These are phyloP conservation scores for Copromyces sp. DNA, from an alignment of 495 filamentous ascomycete genomes.

Conservation along the genomic window DNA sequence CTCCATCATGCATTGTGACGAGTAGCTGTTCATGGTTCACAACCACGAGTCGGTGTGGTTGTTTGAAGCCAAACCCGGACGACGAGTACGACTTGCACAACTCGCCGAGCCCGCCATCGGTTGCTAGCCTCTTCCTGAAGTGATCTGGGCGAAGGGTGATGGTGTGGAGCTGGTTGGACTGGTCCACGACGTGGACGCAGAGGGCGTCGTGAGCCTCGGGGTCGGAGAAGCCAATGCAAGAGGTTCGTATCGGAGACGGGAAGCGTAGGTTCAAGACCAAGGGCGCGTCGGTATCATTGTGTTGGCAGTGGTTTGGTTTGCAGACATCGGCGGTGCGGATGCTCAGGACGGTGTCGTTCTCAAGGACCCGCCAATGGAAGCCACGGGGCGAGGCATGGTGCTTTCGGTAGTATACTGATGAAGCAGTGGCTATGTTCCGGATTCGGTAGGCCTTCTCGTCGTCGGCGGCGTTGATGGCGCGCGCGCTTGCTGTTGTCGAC, in stretches of 20 bases:
- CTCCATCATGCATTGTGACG: constrained; percentile 73
- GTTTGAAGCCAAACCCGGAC: constrained; percentile 62
- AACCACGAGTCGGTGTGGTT: constrained; percentile 72
- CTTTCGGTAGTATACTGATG: constrained; percentile 75
- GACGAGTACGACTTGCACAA: constrained; percentile 68
- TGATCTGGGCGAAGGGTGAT: constrained; percentile 70
- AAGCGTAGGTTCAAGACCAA: constrained; percentile 72
- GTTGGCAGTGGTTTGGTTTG: constrained; percentile 36
- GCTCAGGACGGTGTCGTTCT: constrained; percentile 69
- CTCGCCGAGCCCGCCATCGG: constrained; percentile 58
- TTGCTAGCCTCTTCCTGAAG: constrained; percentile 55
- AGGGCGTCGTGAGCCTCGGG: constrained; percentile 66
- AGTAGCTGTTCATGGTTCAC: constrained; percentile 62
- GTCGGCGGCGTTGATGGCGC: constrained; percentile 33
- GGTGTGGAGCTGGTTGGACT: constrained; percentile 66
- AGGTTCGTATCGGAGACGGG: constrained; percentile 55
- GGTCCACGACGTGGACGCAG: constrained; percentile 71
- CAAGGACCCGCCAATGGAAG: constrained; percentile 84
- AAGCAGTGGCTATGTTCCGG: constrained; percentile 63
- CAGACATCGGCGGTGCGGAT: constrained; percentile 74
- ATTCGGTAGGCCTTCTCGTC: constrained; percentile 66
- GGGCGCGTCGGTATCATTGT: constrained; percentile 53
- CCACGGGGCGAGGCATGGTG: constrained; percentile 63
- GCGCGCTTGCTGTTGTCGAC: constrained; percentile 10
- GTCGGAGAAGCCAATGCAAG: constrained; percentile 74